These are phyloP conservation scores for Tilletia walkeri DNA, from an alignment of 1,284 basidiomycete species.

Conservation along the genomic window DNA sequence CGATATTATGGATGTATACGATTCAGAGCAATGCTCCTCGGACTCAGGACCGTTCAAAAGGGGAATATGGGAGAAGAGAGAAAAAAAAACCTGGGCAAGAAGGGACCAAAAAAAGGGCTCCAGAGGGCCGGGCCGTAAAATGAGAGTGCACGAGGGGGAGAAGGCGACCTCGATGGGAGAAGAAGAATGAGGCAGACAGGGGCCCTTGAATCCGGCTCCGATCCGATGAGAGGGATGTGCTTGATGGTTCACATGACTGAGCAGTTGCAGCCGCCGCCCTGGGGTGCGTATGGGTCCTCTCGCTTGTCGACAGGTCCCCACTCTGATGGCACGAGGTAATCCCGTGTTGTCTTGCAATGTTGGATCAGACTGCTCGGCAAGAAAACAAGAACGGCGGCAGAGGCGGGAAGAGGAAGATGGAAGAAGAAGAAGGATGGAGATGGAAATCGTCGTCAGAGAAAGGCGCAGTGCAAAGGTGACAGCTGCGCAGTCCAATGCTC, in stretches of 20 bases:
- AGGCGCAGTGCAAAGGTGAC: not conserved
- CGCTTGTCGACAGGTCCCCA: slow-evolving; percentile 88
- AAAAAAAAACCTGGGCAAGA: not conserved
- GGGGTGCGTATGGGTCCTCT: slow-evolving; percentile 83
- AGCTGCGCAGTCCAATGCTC: slow-evolving; percentile 47
- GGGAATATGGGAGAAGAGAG: not conserved
- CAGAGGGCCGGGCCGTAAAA: not conserved
- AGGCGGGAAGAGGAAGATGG: not conserved
- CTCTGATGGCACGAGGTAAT: slow-evolving; percentile 82
- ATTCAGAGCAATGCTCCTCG: not conserved
- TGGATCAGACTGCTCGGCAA: slow-evolving; percentile 69
- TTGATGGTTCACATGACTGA: slow-evolving; percentile 36
- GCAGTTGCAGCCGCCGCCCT: slow-evolving; percentile 60
- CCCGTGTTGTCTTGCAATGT: slow-evolving; percentile 84
- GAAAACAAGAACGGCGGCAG: no score
- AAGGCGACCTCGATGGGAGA: not conserved
- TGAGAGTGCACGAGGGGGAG: not conserved
- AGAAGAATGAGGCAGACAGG: no score
- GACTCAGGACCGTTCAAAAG: no score
- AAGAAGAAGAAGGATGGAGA: no score
- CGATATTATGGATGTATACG: no score
- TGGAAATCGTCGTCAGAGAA: not conserved
- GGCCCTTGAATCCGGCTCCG: no score
- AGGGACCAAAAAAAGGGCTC: not conserved
- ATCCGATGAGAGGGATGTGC: not conserved